Base-by-base conservation (phyloP, 768 basidiomycete species). In the Rhizopogon roseolus region DNA sequence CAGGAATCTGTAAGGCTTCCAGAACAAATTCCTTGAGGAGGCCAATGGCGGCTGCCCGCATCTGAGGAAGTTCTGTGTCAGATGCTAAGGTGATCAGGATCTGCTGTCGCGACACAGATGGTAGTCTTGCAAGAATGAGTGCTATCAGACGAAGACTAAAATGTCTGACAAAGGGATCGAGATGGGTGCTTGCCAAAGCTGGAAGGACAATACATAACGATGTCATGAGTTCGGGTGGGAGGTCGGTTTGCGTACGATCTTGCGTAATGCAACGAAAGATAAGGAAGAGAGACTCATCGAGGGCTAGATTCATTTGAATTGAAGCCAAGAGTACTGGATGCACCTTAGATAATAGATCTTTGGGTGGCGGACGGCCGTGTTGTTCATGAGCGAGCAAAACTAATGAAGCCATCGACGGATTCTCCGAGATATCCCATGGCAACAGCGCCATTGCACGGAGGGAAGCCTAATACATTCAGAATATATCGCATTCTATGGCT, bases 11-110 rank as follows among this genome's bases (percentile, higher is more conserved):
- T 2, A 79, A 66, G 0, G 75, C 79, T 46, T 85, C 78, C 10
- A 90, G 64, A 1, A 84, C 69, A 1, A 81, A 79, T 49, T 90
- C 86, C 63, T 85, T 87, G 1, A 89, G 75, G 2, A 90, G 71
- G 0, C 85, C 84, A 0, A 91, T 74, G 0, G 85, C 79, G 1
- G 87, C 85, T 0, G 82, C 80, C 8, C 83, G 77, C 76, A 90
- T 86, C 61, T 86, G 84, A 0, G 84, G 84, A 43, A 79, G 78
- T 14, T 79, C 70, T 5, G 66, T 65, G 53, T 81, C 73, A 9
- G 61, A 57, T 16, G 80, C 75, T 19, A 90, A 73, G 36, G 82
- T 82, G 10, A 72, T 66, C 3, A 90, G 72, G 8, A 84, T 67
- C 40, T 80, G 76, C 14, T 89, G 68, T 3, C 81, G 78, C 0